A percentile compares a stretch with the other conserved stretches of the same genome.
phyloP scores from a whole-genome alignment of 495 filamentous ascomycete genomes.

The Lophiostoma macrostomum region DNA sequence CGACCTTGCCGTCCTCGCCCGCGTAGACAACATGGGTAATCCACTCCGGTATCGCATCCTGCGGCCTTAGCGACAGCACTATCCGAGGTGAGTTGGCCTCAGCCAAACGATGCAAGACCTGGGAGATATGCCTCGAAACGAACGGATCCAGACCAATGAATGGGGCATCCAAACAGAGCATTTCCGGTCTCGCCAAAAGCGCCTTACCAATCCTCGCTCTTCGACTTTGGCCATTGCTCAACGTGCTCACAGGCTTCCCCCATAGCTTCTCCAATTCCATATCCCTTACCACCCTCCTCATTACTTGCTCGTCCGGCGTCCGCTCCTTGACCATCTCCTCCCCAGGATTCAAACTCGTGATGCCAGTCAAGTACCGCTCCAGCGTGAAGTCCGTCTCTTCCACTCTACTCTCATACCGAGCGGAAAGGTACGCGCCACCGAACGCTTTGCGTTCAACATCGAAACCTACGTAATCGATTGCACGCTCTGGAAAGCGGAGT shows the following conservation, averaged over 20 bases:
- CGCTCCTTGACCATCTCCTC: conserved; percentile 50
- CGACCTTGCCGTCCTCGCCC: conserved; percentile 56
- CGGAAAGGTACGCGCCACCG: conserved; percentile 77
- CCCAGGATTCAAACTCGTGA: conserved; percentile 70
- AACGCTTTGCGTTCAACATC: conserved; percentile 49
- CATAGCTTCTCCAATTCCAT: conserved; percentile 64
- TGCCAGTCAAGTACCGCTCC: conserved; percentile 69
- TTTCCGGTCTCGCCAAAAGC: conserved; percentile 70
- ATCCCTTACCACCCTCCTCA: conserved; percentile 62
- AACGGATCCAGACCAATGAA: conserved; percentile 96
- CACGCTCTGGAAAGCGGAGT: conserved; percentile 56
- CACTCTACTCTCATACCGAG: conserved; percentile 84
- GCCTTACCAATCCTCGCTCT: conserved; percentile 85
- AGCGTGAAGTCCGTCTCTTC: conserved; percentile 88
- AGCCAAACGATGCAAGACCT: conserved; percentile 63
- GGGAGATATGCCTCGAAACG: conserved; percentile 65
- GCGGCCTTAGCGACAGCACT: conserved; percentile 73
- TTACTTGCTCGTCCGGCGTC: conserved; percentile 46
- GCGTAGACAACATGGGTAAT: conserved; percentile 76
- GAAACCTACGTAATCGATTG: conserved; percentile 84
- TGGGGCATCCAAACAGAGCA: conserved; percentile 86
- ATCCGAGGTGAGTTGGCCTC: conserved; percentile 63
- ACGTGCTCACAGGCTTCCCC: conserved; percentile 74
- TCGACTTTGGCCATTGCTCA: conserved; percentile 91
- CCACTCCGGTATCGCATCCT: conserved; percentile 86